Base-by-base conservation (phyloP, 2,329 filamentous ascomycete species). In the Fusarium sp. region DNA sequence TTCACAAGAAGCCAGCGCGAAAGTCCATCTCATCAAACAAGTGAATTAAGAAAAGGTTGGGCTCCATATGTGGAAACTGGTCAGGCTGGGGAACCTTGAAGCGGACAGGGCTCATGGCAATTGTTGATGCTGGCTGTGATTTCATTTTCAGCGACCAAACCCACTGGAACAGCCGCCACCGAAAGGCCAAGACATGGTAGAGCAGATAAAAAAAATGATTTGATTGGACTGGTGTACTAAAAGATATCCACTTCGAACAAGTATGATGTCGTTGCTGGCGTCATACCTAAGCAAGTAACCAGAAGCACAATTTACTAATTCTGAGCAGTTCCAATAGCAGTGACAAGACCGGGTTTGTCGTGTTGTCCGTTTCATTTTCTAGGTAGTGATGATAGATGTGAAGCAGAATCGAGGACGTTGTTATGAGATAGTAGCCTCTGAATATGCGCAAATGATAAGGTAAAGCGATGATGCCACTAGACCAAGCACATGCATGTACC, bases 261-360 rank as follows among this genome's bases (percentile, higher is more conserved):
- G 36, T 45, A 68, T 76, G 70, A 76, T 74, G 74, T 76, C 74
- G 66, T 67, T 61, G 55, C 62, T 42, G 62, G 70, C 74, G 74
- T 76, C 74, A 76, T 76, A 74, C 19, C 19, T 19, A 60, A 53
- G 38, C 51, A 59, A 70, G 65, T 71, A 57, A 57, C 31, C 56
- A 52, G 46, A 43, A 63, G 66, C 52, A 67, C 57, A 31, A 55
- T 67, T 67, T 57, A 47, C 26, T 24, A 46, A 49, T 39, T 44
- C 38, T 13, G 13, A 31, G n/a, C 38, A 38, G 57, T 50, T 11
- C n/a, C 26, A 44, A 39, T 39, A 44, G 45, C 26, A 46, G 45
- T 34, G 36, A 44, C 38, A 50, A 53, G 54, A 46, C 70, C 50
- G 46, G 44, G 46, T 70, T 45, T 53, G 51, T 66, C 46, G 45